Evolutionary conservation across 2,329 filamentous ascomycete species (phyloP), one percentile per base, ranked within the genome.

Genomic region (Chrysoporthe deuterocubensis): DNA sequence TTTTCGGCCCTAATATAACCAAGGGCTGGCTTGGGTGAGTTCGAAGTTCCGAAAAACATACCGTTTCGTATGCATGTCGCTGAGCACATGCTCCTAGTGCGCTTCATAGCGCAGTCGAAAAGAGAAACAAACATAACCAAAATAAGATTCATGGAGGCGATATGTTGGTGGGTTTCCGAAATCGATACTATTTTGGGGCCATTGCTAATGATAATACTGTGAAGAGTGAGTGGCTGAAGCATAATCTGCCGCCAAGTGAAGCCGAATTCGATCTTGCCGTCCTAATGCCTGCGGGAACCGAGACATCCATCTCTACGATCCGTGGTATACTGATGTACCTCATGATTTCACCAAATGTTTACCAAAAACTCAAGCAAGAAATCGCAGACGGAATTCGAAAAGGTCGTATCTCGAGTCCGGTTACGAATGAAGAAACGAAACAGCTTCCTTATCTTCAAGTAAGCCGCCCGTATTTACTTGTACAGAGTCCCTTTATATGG

Each of bases 221-320:
- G 13, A 11, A 66, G 63, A 34, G 26, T 2, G 61, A 70, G 43
- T 66, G 65, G 66, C 56, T 71, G 40, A 58, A 43, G n/a, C 48
- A 58, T 1, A 63, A 63, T 1, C 32, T 57, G 26, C 26, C 16
- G 5, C 48, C 34, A 4, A 5, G 21, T 3, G 18, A 62, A 21
- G 60, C 57, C 40, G 67, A 66, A 52, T 21, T 6, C 6, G 67
- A 68, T 42, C 32, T 68, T 37, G 48, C 52, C 9, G 42, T 67
- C 14, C 11, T 46, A 21, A 42, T 69, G 65, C 78, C 82, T 1
- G 84, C 83, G 6, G 84, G 84, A 4, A 82, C 82, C 2, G 84
- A 86, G 69, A 85, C 82, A 13, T 83, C 82, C 0, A 80, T 83
- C 0, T 82, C 81, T 0, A 78, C 79, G 2, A 77, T 86, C 3